Evolutionary conservation across 2,329 filamentous ascomycete species (phyloP).

Genomic region (Colletotrichum sp.): DNA sequence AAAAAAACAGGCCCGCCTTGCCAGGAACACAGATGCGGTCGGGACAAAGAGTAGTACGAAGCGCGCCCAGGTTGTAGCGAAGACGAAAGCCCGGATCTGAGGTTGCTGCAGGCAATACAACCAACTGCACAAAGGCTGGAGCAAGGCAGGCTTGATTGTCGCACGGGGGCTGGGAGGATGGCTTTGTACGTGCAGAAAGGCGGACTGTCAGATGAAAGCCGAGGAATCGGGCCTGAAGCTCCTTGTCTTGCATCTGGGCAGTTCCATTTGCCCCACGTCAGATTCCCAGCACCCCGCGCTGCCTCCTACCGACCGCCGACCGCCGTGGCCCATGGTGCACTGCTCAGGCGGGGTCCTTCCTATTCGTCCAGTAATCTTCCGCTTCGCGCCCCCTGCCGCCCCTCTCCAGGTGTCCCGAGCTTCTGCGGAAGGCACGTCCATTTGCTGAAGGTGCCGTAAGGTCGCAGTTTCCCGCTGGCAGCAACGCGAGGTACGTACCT

Average conservation of each 20-base stretch:
- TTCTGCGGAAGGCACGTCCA: neutral
- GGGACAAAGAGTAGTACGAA: neutral
- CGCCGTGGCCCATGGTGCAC: neutral
- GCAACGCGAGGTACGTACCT: constrained; percentile 10
- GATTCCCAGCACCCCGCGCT: constrained; percentile 18
- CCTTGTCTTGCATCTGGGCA: constrained; percentile 21
- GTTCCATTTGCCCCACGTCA: constrained; percentile 16
- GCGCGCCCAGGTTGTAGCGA: neutral
- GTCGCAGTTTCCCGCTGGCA: neutral
- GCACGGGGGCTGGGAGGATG: constrained; percentile 10
- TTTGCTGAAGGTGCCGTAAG: neutral
- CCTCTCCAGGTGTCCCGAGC: neutral
- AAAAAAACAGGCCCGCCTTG: neutral
- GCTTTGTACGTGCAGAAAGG: constrained; percentile 18
- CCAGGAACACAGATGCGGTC: neutral
- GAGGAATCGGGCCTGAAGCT: constrained; percentile 21
- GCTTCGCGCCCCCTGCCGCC: neutral
- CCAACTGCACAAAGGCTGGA: neutral
- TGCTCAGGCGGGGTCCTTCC: constrained; percentile 5
- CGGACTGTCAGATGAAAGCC: constrained; percentile 21
- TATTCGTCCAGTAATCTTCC: constrained; percentile 10
- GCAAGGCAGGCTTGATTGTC: neutral
- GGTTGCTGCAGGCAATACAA: neutral
- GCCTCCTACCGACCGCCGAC: neutral
- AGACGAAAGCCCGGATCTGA: neutral